Evolutionary conservation across 176 grass and related monocot species (phyloP).

Genomic region (Areca catechu): DNA sequence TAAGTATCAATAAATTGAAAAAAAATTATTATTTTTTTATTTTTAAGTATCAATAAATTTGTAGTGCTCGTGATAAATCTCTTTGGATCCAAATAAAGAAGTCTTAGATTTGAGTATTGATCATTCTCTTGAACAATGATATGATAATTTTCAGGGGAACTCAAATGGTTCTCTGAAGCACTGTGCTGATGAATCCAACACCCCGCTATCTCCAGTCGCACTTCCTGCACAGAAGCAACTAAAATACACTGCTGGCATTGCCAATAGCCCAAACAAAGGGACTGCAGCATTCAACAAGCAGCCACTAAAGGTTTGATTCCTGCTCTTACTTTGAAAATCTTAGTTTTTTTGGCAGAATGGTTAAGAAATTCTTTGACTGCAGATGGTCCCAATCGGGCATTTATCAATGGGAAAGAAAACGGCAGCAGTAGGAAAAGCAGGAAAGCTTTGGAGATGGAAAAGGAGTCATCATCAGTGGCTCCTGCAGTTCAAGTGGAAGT

Average conservation of each 20-base stretch:
- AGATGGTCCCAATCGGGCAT: slow-evolving; percentile 87
- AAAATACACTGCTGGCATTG: slow-evolving; percentile 92
- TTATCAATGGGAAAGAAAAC: slow-evolving; percentile 54
- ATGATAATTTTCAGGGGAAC: slow-evolving; percentile 40
- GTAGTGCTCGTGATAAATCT: too few species aligned
- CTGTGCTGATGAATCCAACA: slow-evolving; percentile 48
- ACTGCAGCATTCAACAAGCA: slow-evolving; percentile 46
- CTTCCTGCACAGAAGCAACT: slow-evolving; percentile 96
- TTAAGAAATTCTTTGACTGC: slow-evolving; percentile 8
- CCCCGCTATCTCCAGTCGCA: slow-evolving; percentile 66
- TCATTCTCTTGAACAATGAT: background rate
- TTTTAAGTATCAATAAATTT: too few species aligned
- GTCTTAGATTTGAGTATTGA: too few species aligned
- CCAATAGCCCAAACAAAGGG: slow-evolving; percentile 69
- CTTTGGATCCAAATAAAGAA: background rate
- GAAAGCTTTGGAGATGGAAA: slow-evolving; percentile 99
- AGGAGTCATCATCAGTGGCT: slow-evolving; percentile 98
- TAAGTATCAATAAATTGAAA: too few species aligned
- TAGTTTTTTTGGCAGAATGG: background rate
- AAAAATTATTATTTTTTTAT: too few species aligned
- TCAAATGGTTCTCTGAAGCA: slow-evolving; percentile 65
- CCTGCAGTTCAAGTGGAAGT: slow-evolving; percentile 98
- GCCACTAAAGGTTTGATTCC: slow-evolving; percentile 56
- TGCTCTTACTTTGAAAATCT: background rate
- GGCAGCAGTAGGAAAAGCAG: slow-evolving; percentile 58